Base-by-base conservation (phyloP, 805 yeast genomes). In the Ogataea sp. region DNA sequence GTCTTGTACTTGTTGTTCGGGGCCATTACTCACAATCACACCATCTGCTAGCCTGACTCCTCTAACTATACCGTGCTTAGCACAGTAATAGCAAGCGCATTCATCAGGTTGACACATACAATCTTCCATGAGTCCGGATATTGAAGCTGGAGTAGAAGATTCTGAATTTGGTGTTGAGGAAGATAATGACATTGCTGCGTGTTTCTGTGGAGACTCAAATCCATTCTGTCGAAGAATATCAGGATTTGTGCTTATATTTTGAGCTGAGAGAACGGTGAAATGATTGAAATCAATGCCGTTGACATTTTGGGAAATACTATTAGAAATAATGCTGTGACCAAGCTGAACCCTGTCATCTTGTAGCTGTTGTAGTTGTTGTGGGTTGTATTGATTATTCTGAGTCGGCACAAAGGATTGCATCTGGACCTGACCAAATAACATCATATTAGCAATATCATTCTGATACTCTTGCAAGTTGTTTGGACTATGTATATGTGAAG, bases 21-120 rank as follows among this genome's bases (percentile, higher is more conserved):
- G 34, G 6, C 26, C 37, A 5, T 33, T 4, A 3, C 48, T 39
- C 8, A 57, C 59, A 9, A 45, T 28, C 2, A 45, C 44, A n/a
- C 62, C 62, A 42, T 57, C 61, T 2, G 46, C 32, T 4, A 53
- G 9, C 20, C 62, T 43, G 3, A 59, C 38, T 9, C 65, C 66
- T 32, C 55, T 43, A 1, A 46, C 46, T 5, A 61, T 60, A 2
- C 63, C 62, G 43, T 62, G 67, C 8, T 44, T 27, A 13, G 50
- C 59, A 50, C 66, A 62, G 36, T 59, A 53, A 32, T 49, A 58
- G 39, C 67, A 62, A 14, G 47, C 52, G 40, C 67, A 61, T 25
- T 55, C 57, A 18, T 58, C 59, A 4, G 54, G 49, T 4, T 49
- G 36, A 43, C 67, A 62, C 21, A 46, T 45, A 36, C 66, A 61